phyloP scores from a whole-genome alignment of 106 monocot genomes.

The Apostasia shenzhenica region DNA sequence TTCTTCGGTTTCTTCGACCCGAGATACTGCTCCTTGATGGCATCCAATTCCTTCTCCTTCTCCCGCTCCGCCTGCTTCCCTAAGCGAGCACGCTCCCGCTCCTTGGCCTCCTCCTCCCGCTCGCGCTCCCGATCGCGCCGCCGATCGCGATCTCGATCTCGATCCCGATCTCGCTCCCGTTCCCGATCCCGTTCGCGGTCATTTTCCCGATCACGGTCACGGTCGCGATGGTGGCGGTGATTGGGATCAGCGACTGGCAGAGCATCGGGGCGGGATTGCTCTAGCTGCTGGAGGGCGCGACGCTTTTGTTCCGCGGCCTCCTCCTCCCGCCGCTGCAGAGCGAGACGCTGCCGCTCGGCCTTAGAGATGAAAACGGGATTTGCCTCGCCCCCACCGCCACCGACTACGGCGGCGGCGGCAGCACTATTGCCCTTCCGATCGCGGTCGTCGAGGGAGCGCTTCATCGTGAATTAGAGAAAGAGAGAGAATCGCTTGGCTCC shows the following conservation, averaged over 20 bases:
- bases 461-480: slow-evolving; percentile 26
- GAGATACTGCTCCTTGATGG: slow-evolving; percentile 93
- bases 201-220: slow-evolving; percentile 1
- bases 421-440: slow-evolving; percentile 11
- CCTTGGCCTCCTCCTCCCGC: slow-evolving; percentile 18
- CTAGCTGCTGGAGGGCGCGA: slow-evolving; percentile 35
- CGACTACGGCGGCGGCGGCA: slow-evolving; percentile 13
- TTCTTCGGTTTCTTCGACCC: slow-evolving; percentile 98
- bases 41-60: slow-evolving; percentile 84
- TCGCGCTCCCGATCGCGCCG: slow-evolving; percentile 23
- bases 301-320: slow-evolving; percentile 52
- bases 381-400: no score
- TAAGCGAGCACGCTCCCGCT: slow-evolving; percentile 27
- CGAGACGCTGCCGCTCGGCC: slow-evolving; percentile 77
- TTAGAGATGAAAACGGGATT: slow-evolving; percentile 86
- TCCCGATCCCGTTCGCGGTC: slow-evolving; percentile 43
- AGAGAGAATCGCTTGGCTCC: slow-evolving; percentile 17
- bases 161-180: slow-evolving; percentile 22
- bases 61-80: slow-evolving; percentile 88
- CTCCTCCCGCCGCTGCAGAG: slow-evolving; percentile 79
- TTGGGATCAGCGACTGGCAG: not conserved
- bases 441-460: slow-evolving; percentile 39
- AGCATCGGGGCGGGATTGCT: slow-evolving; percentile 9
- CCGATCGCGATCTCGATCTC: slow-evolving; percentile 7
- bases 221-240: slow-evolving; percentile 9